Evolutionary conservation across 495 filamentous ascomycete genomes (phyloP).

Genomic region (Apiosordaria backusii): DNA sequence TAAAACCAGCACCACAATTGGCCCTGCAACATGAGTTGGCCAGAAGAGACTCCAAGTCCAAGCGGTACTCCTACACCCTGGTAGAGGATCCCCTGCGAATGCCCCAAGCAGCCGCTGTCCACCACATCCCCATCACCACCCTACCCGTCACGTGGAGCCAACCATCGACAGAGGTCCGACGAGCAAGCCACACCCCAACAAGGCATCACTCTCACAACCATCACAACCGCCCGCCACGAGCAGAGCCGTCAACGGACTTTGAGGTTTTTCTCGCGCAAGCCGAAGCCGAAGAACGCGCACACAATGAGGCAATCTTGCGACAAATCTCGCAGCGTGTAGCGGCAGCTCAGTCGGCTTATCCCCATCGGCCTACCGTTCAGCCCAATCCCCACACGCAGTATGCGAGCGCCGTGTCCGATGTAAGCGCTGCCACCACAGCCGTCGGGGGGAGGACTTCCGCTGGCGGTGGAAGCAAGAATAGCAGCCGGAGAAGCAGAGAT

Average conservation of each 20-base stretch:
- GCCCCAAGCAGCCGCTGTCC: background rate
- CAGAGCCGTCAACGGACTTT: slow-evolving; percentile 21
- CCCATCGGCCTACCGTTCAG: slow-evolving; percentile 4
- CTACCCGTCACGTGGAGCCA: background rate
- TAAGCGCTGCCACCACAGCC: slow-evolving; percentile 11
- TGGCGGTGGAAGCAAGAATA: slow-evolving; percentile 3
- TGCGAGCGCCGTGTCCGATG: slow-evolving; percentile 6
- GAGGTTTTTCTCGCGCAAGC: slow-evolving; percentile 32
- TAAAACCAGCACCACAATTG: background rate
- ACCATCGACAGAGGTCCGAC: background rate
- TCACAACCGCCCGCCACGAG: background rate
- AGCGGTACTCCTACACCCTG: slow-evolving; percentile 5
- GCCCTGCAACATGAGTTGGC: background rate
- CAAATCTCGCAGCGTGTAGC: slow-evolving; percentile 16
- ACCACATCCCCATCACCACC: slow-evolving; percentile 2
- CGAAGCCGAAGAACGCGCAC: slow-evolving; percentile 25
- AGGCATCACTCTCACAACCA: background rate
- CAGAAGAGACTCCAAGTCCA: background rate
- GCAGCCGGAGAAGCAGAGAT: slow-evolving; percentile 3
- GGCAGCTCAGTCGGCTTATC: background rate
- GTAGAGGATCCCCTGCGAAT: slow-evolving; percentile 10
- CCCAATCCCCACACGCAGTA: slow-evolving; percentile 27
- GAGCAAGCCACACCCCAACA: background rate
- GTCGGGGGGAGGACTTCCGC: background rate
- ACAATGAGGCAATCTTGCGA: slow-evolving; percentile 15